phyloP scores from a whole-genome alignment of 192 early-diverging fungal genomes.

The Chytriomyces confervae region DNA sequence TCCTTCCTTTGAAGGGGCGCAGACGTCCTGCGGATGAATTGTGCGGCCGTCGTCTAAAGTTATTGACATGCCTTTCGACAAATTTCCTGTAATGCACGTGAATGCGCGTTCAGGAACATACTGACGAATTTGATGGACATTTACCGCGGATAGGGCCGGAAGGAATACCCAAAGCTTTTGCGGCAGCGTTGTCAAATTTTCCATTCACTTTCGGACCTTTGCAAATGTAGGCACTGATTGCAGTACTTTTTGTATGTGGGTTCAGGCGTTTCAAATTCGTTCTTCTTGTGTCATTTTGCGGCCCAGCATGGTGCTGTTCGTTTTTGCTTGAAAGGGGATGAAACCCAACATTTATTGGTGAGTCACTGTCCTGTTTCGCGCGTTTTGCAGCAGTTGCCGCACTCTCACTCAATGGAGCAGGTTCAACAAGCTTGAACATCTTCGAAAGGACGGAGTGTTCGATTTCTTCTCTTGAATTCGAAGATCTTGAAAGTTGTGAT shows the following conservation, averaged over 20 bases:
- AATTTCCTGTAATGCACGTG: constrained; percentile 42
- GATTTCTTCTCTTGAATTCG: neutral
- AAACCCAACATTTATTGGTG: neutral
- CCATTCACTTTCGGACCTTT: constrained; percentile 71
- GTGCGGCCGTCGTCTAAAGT: constrained; percentile 64
- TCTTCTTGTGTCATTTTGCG: neutral
- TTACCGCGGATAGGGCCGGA: constrained; percentile 48
- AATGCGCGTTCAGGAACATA: too few relatives aligned
- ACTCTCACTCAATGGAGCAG: neutral
- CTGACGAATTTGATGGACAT: too few relatives aligned
- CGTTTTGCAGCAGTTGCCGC: neutral
- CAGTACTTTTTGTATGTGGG: neutral
- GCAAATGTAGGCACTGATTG: constrained; percentile 67
- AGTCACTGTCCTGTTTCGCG: neutral
- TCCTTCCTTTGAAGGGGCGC: constrained; percentile 63
- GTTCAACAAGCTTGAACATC: constrained; percentile 29
- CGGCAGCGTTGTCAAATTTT: constrained; percentile 72
- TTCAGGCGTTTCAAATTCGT: neutral
- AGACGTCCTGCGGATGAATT: constrained; percentile 76
- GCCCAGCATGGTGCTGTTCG: neutral
- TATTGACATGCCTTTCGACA: constrained; percentile 66
- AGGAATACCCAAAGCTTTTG: constrained; percentile 62
- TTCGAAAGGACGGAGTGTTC: constrained; percentile 26
- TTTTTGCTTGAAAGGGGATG: neutral
- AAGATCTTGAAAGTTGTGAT: too few relatives aligned